Percentiles rank a stretch among this genome's conserved stretches.
These are phyloP conservation scores for Pilasporangium apinafurcum DNA, from an alignment of 352 stramenopile genomes.

Conservation along the genomic window DNA sequence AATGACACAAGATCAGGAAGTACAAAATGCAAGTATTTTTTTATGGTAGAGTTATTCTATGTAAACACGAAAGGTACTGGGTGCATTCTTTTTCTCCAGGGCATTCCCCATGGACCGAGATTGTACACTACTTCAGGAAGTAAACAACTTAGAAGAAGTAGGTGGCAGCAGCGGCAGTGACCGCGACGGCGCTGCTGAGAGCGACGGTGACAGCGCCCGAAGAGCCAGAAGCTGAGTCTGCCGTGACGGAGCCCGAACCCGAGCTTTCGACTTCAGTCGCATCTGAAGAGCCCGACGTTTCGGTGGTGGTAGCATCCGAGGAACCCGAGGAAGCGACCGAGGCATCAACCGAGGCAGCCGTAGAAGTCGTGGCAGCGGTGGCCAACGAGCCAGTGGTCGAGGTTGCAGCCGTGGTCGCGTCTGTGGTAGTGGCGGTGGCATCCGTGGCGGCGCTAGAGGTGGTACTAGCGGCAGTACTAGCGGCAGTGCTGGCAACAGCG, in stretches of 20 bases:
- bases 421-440: not conserved
- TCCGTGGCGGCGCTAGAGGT: conserved; percentile 3
- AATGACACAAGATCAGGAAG: too few species aligned
- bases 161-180: conserved; percentile 8
- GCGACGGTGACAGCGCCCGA: conserved; percentile 8
- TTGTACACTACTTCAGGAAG: too few species aligned
- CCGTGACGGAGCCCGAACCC: conserved; percentile 8
- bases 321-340: conserved; percentile 7
- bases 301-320: conserved; percentile 10
- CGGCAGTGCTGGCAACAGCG: conserved; percentile 5
- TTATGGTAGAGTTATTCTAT: too few species aligned
- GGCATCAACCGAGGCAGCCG: not conserved
- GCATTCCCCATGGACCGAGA: too few species aligned
- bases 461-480: conserved; percentile 3
- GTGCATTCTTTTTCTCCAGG: too few species aligned
- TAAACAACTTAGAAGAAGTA: conserved; percentile 10
- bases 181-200: conserved; percentile 1
- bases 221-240: conserved; percentile 9
- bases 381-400: conserved; percentile 6
- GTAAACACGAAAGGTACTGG: too few species aligned
- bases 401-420: not conserved
- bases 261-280: too few species aligned
- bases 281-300: too few species aligned
- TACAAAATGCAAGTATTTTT: too few species aligned
- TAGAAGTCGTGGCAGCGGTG: conserved; percentile 1